Percentiles rank a stretch among this genome's conserved stretches.
These are phyloP conservation scores for Aphanomyces cochlioides DNA, from an alignment of 352 stramenopile genomes.

Conservation along the genomic window DNA sequence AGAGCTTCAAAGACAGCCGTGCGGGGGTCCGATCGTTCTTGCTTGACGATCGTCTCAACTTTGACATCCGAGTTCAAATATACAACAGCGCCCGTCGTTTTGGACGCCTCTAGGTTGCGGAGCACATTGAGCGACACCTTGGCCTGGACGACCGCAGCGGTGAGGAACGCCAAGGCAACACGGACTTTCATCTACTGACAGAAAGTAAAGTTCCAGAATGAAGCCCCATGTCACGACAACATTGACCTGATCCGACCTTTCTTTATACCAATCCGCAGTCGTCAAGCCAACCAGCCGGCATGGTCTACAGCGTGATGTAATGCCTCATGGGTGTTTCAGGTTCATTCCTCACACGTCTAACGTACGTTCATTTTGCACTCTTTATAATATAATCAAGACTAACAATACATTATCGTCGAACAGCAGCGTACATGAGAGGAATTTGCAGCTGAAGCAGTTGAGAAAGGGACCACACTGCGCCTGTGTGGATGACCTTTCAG, in stretches of 20 bases:
- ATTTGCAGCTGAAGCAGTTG: no score
- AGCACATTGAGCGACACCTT: slow-evolving; percentile 6
- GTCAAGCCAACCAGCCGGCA: neutral
- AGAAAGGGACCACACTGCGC: no score
- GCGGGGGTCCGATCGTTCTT: neutral
- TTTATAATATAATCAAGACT: neutral
- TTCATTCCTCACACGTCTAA: neutral
- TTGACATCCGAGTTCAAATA: slow-evolving; percentile 1
- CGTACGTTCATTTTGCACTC: neutral
- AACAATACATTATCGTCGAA: no score
- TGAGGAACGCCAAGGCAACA: slow-evolving; percentile 12
- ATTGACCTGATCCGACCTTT: neutral
- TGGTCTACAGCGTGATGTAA: neutral
- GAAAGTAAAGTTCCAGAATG: slow-evolving; percentile 1
- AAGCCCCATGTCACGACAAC: neutral
- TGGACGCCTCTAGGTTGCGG: neutral
- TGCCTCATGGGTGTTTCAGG: neutral
- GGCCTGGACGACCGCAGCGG: slow-evolving; percentile 8
- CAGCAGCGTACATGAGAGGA: no score
- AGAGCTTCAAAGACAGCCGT: slow-evolving; percentile 1
- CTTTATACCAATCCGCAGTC: neutral
- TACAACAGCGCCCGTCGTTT: neutral
- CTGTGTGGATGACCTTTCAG: no score
- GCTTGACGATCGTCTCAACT: neutral
- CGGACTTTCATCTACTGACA: slow-evolving; percentile 3